Conservation (phyloP, 1,139 yeast genomes). For the Yamadazyma diospyri region DNA sequence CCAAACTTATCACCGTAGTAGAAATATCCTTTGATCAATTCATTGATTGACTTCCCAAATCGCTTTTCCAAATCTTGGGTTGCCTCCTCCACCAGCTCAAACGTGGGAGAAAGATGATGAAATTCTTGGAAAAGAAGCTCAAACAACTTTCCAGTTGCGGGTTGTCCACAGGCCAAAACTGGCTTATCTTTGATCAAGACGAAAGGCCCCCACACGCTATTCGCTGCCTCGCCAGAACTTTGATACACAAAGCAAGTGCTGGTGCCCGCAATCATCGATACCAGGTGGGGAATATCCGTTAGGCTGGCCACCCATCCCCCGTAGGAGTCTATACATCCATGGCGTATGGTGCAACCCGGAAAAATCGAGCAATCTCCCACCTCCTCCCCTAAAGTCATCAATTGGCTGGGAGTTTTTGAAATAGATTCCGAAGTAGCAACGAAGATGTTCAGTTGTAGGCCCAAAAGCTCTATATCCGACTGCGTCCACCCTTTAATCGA, state of each 20-base stretch:
- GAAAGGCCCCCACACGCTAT: slow-evolving; percentile 62
- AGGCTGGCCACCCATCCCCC: slow-evolving; percentile 48
- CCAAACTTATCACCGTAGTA: slow-evolving; percentile 56
- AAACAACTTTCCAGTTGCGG: slow-evolving; percentile 53
- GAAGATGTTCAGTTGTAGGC: slow-evolving; percentile 18
- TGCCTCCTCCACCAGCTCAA: slow-evolving; percentile 28
- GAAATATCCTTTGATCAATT: slow-evolving; percentile 32
- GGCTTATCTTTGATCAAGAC: slow-evolving; percentile 19
- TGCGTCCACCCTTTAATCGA: slow-evolving; percentile 54
- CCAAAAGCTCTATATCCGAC: slow-evolving; percentile 18
- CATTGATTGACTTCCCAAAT: slow-evolving; percentile 23
- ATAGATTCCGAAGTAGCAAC: slow-evolving; percentile 15
- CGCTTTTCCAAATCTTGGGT: slow-evolving; percentile 20
- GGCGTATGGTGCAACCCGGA: slow-evolving; percentile 22
- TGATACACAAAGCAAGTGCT: slow-evolving; percentile 52
- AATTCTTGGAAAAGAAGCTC: slow-evolving; percentile 43
- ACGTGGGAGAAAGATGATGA: slow-evolving; percentile 17
- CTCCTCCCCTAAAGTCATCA: slow-evolving; percentile 19
- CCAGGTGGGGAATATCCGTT: slow-evolving; percentile 16
- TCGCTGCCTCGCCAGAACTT: slow-evolving; percentile 17
- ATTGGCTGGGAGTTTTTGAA: slow-evolving; percentile 1
- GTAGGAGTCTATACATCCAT: slow-evolving; percentile 58
- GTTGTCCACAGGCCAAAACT: slow-evolving; percentile 53
- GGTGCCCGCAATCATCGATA: slow-evolving; percentile 59
- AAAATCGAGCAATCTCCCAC: slow-evolving; percentile 17